These are phyloP conservation scores for Aspergillus bridgeri DNA, from an alignment of 495 filamentous ascomycete genomes.

Conservation along the genomic window DNA sequence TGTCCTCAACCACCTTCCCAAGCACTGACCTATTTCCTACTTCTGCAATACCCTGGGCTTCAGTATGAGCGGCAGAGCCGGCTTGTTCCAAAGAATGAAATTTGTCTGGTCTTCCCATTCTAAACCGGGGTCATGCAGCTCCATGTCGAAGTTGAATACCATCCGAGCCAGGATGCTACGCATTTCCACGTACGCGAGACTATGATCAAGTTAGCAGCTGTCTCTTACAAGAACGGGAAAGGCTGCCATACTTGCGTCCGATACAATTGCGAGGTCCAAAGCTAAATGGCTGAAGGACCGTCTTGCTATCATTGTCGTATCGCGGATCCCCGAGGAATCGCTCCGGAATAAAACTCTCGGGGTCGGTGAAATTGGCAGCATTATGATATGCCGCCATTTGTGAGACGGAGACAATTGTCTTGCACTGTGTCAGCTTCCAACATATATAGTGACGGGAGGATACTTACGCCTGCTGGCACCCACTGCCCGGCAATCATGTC, in stretches of 20 bases:
- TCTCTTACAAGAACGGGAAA: background rate
- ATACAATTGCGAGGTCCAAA: constrained; percentile 59
- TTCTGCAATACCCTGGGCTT: background rate
- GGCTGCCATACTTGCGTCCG: constrained; percentile 48
- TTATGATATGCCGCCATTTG: constrained; percentile 44
- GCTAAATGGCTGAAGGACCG: constrained; percentile 52
- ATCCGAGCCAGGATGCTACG: constrained; percentile 37
- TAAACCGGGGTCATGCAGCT: constrained; percentile 9
- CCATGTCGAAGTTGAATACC: constrained; percentile 43
- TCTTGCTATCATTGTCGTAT: constrained; percentile 29
- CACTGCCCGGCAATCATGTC: constrained; percentile 46
- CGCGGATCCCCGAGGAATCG: constrained; percentile 38
- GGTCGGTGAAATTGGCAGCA: constrained; percentile 39
- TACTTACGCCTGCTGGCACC: constrained; percentile 33
- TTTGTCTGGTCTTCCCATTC: background rate
- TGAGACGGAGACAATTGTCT: constrained; percentile 48
- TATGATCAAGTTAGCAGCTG: constrained; percentile 2
- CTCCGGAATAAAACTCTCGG: constrained; percentile 51
- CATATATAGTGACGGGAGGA: background rate
- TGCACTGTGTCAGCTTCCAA: constrained; percentile 1
- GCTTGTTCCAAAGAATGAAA: background rate
- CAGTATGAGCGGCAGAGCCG: background rate
- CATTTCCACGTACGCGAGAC: constrained; percentile 43
- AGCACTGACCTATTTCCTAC: background rate
- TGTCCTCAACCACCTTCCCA: background rate